Conservation (phyloP, 148 eudicot species). For the Oxyria digyna region DNA sequence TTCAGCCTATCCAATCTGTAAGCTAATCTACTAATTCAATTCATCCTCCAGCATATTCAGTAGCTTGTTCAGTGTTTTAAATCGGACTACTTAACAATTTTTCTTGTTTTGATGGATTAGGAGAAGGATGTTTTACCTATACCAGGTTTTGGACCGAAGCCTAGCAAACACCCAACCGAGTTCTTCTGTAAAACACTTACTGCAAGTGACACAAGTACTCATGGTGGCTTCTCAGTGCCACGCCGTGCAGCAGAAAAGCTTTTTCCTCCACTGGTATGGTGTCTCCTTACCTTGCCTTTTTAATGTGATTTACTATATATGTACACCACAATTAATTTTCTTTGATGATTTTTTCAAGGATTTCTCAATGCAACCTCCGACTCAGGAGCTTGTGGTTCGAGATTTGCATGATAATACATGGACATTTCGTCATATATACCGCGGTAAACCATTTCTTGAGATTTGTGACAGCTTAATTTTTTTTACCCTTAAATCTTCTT, state of each 20-base stretch:
- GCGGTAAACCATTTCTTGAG: slow-evolving; percentile 33
- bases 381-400: slow-evolving; percentile 91
- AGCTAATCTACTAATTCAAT: slow-evolving; percentile 8
- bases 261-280: slow-evolving; percentile 73
- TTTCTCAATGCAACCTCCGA: slow-evolving; percentile 97
- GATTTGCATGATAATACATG: slow-evolving; percentile 95
- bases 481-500: background rate
- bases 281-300: background rate
- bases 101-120: slow-evolving; percentile 22
- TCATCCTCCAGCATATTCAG: background rate
- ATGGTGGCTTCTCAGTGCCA: slow-evolving; percentile 98
- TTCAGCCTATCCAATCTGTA: slow-evolving; percentile 80
- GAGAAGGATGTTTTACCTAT: slow-evolving; percentile 78
- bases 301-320: background rate
- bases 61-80: background rate
- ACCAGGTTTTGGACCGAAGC: slow-evolving; percentile 59
- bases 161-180: slow-evolving; percentile 77
- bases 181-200: slow-evolving; percentile 97
- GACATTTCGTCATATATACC: slow-evolving; percentile 98
- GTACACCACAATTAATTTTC: background rate
- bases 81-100: background rate
- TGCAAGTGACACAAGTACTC: slow-evolving; percentile 95
- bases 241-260: slow-evolving; percentile 98
- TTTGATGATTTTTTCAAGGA: slow-evolving; percentile 33
- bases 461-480: background rate